A percentile compares a stretch with the other conserved stretches of the same genome.
Conservation (phyloP, 2,329 filamentous ascomycete species). For the Simplicillium aogashimaense region DNA sequence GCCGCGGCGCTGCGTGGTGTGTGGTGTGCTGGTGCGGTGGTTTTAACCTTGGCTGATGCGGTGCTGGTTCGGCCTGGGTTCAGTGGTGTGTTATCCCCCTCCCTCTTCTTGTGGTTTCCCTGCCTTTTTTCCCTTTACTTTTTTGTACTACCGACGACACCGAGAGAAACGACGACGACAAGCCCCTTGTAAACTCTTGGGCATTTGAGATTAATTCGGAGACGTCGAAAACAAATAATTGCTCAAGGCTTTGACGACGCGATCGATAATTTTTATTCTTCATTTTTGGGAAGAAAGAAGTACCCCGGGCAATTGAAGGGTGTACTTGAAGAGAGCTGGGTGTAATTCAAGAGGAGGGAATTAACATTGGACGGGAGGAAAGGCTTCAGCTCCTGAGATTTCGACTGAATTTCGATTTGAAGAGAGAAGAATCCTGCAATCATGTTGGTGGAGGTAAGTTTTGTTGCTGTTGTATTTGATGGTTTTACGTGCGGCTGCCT, state of each 20-base stretch:
- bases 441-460: constrained; percentile 27
- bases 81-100: not conserved
- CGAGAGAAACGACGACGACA: not conserved
- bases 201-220: no score
- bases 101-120: constrained; percentile 1
- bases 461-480: constrained; percentile 6
- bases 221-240: no score
- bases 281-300: not conserved
- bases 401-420: constrained; percentile 1
- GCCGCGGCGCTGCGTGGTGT: no score
- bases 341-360: no score
- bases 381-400: no score
- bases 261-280: constrained; percentile 3
- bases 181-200: not conserved
- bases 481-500: not conserved
- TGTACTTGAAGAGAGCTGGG: no score
- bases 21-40: no score
- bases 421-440: constrained; percentile 8
- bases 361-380: no score
- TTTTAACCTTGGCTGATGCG: no score
- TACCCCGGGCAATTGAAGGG: no score
- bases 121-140: constrained; percentile 2
- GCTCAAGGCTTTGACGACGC: no score
- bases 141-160: constrained; percentile 1
- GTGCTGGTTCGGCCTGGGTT: no score